A percentile compares a stretch with the other conserved stretches of the same genome.
Conservation (phyloP, 2,329 filamentous ascomycete genomes). For the Fusarium palustre region DNA sequence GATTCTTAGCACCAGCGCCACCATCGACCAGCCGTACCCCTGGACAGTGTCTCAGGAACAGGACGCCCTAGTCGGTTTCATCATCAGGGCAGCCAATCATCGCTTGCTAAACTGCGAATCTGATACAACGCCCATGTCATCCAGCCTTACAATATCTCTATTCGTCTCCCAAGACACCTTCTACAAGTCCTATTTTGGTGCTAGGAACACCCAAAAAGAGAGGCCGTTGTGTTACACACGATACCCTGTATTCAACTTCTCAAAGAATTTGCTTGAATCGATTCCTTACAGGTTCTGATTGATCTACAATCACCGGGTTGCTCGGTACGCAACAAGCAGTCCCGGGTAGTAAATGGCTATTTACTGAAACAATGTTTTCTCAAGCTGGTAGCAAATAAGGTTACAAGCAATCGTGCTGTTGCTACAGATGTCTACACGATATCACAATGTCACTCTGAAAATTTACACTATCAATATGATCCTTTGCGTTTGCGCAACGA, state of each 20-base stretch:
- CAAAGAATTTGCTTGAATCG: not conserved
- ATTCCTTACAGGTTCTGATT: not conserved
- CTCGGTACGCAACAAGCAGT: constrained; percentile 1
- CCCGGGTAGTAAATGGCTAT: constrained; percentile 28
- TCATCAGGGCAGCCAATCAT: constrained; percentile 45
- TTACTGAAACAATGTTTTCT: not conserved
- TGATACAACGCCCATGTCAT: constrained; percentile 34
- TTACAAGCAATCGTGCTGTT: not conserved
- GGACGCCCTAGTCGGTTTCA: constrained; percentile 44
- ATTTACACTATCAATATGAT: no score
- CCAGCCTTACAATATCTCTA: constrained; percentile 22
- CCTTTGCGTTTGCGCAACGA: not conserved
- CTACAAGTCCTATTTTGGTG: constrained; percentile 2
- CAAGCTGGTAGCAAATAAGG: not conserved
- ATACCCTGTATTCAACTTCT: not conserved
- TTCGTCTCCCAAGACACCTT: not conserved
- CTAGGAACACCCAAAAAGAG: constrained; percentile 9
- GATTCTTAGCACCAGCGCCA: constrained; percentile 45
- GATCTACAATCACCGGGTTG: not conserved
- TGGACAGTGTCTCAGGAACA: constrained; percentile 32
- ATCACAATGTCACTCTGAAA: no score
- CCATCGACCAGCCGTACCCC: constrained; percentile 8
- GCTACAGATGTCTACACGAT: not conserved
- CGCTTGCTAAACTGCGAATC: constrained; percentile 9
- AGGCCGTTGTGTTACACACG: not conserved